Evolutionary conservation across 2,329 filamentous ascomycete genomes (phyloP), one percentile per base, ranked within the genome.

Genomic region (Ophiostoma piceae): DNA sequence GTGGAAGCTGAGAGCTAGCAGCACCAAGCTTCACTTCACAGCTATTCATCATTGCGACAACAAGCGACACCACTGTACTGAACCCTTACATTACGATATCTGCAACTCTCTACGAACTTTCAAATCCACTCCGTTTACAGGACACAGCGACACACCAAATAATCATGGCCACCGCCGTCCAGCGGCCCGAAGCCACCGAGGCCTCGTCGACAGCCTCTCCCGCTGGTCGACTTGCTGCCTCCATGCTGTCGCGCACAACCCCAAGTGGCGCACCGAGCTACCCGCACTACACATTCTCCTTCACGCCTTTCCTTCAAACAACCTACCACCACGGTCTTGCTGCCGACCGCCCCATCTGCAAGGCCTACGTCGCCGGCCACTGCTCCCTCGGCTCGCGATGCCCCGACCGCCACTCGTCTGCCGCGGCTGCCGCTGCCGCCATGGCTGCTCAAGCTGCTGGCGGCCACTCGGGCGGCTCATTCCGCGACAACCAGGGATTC

Each of bases 311-410:
- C 81, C 87, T 97, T 51, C 90, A 90, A 74, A 84, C 88, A 72
- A 93, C 91, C 74, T 93, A 95, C 80, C 89, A 92, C 73, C 94
- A 96, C 80, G 91, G 91, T 73, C 88, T 97, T 68, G 87, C 92
- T 29, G 86, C 90, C 51, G 88, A 91, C 78, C 87, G 91, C 0
- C 92, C 94, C 62, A 84, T 91, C 77, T 98, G 95, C 83, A 92
- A 91, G 77, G 89, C 93, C 71, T 97, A 92, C 82, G 71, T 60
- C 69, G 87, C 92, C 72, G 93, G 92, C 60, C 90, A 94, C 80
- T 98, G 95, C 77, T 92, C 94, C 0, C 85, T 94, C 73, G 94
- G 94, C 54, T 88, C 90, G 72, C 85, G 87, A 70, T 98, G 95
- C 79, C 88, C 92, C 1, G 93, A 98, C 79, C 91, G 92, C 67